Conservation (phyloP, 192 early-diverging fungal species). For the Funneliformis mosseae region DNA sequence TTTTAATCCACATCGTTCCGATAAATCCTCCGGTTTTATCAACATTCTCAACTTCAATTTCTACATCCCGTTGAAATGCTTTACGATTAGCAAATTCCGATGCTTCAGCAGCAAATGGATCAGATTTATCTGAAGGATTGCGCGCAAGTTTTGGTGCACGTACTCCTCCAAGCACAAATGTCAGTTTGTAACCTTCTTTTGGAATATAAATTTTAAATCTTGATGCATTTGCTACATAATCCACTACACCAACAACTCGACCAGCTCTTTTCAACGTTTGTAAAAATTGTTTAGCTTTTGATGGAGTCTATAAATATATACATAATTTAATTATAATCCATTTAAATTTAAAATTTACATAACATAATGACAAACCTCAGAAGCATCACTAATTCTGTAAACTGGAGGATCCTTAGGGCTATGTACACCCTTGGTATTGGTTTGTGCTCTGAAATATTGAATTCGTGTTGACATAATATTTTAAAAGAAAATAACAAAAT, state of each 20-base stretch:
- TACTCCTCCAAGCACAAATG: constrained; percentile 84
- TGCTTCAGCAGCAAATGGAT: constrained; percentile 88
- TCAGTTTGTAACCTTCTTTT: constrained; percentile 80
- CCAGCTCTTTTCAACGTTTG: constrained; percentile 82
- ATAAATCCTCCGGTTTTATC: constrained; percentile 95
- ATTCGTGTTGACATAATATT: neutral
- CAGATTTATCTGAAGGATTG: constrained; percentile 66
- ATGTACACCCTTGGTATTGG: constrained; percentile 78
- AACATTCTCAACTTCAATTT: constrained; percentile 82
- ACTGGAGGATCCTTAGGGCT: constrained; percentile 79
- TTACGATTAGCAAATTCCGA: constrained; percentile 63
- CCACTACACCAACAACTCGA: constrained; percentile 79
- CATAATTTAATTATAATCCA: neutral
- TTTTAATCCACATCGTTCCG: constrained; percentile 77
- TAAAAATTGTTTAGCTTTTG: constrained; percentile 86
- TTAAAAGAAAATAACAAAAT: neutral
- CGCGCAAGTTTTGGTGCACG: constrained; percentile 82
- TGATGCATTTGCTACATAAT: constrained; percentile 81
- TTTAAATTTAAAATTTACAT: neutral
- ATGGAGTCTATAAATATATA: constrained; percentile 53
- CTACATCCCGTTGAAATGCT: constrained; percentile 90
- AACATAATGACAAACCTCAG: constrained; percentile 46
- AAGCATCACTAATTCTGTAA: constrained; percentile 79
- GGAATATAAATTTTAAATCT: constrained; percentile 86
- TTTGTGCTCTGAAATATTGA: constrained; percentile 54